phyloP scores from a whole-genome alignment of 805 yeast species.

The Schizosaccharomyces japonicus region DNA sequence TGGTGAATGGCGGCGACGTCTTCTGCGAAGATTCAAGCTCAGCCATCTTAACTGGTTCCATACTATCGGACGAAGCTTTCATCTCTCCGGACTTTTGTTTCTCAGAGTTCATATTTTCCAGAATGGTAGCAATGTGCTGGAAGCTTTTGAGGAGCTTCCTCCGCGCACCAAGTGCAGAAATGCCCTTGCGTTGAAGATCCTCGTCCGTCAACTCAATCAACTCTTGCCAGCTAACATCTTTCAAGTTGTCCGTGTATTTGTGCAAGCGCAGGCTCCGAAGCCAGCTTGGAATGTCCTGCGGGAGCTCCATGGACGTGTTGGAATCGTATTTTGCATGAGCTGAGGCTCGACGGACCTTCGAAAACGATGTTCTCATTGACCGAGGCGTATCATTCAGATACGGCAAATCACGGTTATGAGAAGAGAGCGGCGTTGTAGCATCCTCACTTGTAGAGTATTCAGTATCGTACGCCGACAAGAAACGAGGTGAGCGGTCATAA shows the following conservation, averaged over 20 bases:
- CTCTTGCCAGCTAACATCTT: conserved; percentile 54
- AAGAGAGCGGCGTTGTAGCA: too few relatives aligned
- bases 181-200: conserved; percentile 55
- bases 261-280: conserved; percentile 69
- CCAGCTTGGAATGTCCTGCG: conserved; percentile 78
- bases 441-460: too few relatives aligned
- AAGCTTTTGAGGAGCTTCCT: conserved; percentile 82
- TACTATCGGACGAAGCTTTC: background rate
- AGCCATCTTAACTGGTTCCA: too few relatives aligned
- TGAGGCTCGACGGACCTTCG: too few relatives aligned
- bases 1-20: too few relatives aligned
- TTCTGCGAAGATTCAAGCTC: too few relatives aligned
- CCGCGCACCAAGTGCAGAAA: conserved; percentile 85
- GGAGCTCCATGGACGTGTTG: conserved; percentile 17
- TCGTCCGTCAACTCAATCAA: conserved; percentile 48
- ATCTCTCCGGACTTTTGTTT: background rate
- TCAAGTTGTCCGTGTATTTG: conserved; percentile 71
- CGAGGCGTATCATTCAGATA: too few relatives aligned
- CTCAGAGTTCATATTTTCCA: background rate
- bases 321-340: too few relatives aligned
- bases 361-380: too few relatives aligned
- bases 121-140: conserved; percentile 29
- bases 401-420: too few relatives aligned
- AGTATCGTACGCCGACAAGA: too few relatives aligned
- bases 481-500: too few relatives aligned